A percentile compares a stretch with the other conserved stretches of the same genome.
These are phyloP conservation scores for Lentinula sp. DNA, from an alignment of 768 basidiomycete genomes.

Conservation along the genomic window DNA sequence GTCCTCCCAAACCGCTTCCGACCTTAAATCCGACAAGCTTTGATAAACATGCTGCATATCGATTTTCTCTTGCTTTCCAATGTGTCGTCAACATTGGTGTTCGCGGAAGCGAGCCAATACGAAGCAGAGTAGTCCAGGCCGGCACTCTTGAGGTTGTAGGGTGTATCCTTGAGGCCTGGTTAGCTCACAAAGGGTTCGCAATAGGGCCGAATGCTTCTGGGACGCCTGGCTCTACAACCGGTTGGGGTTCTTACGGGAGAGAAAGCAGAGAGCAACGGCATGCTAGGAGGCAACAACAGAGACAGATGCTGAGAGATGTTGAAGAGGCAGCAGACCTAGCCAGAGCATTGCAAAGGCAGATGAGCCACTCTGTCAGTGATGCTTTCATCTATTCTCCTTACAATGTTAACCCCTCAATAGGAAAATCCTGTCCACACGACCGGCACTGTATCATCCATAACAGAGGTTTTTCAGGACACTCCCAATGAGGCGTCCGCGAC, in stretches of 20 bases:
- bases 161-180: slow-evolving; percentile 89
- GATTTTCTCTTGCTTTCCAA: slow-evolving; percentile 92
- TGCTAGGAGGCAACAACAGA: slow-evolving; percentile 50
- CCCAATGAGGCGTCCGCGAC: background rate
- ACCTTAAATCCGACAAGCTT: slow-evolving; percentile 63
- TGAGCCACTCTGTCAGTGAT: slow-evolving; percentile 26
- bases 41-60: slow-evolving; percentile 81
- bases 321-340: slow-evolving; percentile 56
- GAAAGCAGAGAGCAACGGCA: slow-evolving; percentile 73
- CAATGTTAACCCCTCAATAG: background rate
- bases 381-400: background rate
- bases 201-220: slow-evolving; percentile 69
- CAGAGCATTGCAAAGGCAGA: slow-evolving; percentile 50
- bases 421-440: background rate
- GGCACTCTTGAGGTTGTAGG: slow-evolving; percentile 92
- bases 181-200: slow-evolving; percentile 82
- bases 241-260: slow-evolving; percentile 19
- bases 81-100: slow-evolving; percentile 98
- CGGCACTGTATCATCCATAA: background rate
- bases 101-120: slow-evolving; percentile 86
- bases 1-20: slow-evolving; percentile 48
- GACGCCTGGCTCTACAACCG: slow-evolving; percentile 46
- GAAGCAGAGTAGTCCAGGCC: slow-evolving; percentile 89
- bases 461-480: background rate
- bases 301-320: slow-evolving; percentile 46